Evolutionary conservation across 2,329 filamentous ascomycete species (phyloP), one percentile per base, ranked within the genome.

Genomic region (Tolypocladium ovalisporum): DNA sequence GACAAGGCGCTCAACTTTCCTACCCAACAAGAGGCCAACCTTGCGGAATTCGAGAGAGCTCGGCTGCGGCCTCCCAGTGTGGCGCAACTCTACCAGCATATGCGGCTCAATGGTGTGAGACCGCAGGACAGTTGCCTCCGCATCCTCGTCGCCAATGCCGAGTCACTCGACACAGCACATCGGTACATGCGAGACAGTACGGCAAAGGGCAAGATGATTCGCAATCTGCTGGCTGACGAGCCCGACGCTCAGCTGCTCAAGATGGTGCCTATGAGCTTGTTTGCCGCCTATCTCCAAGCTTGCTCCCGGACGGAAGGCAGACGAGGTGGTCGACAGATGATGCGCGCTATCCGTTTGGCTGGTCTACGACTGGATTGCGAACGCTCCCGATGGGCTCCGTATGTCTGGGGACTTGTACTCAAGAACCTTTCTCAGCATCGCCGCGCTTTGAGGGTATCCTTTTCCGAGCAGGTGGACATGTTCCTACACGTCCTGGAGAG

Each of bases 41-140:
- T 77, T 64, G 87, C 77, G 58, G 79, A 85, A n/a, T 82, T 85
- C 56, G 87, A 88, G 58, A 82, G 82, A 62, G 79, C 83, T 42
- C 77, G 82, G n/a, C 72, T 84, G 49, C 73, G 76, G 17, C 82
- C 87, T 1, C 88, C 88, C 2, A 78, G 75, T 1, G 70, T 84
- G 13, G 70, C 76, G 5, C 74, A 80, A 54, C 73, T 92, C 4
- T 87, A 86, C 58, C 65, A 75, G 13, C 73, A 77, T 47, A 88
- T 91, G 82, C 66, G 72, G 15, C 66, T 65, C 1, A 72, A 74
- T 2, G 75, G 77, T 1, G 65, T 86, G 24, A 70, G 66, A 8
- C 81, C 84, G 0, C 65, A 71, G 4, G 76, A 75, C 1, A 67
- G 72, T 44, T 81, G 79, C 32, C 75, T 89, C 9, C 71, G 72